Evolutionary conservation across 2,329 filamentous ascomycete genomes (phyloP).

Genomic region (Cordyceps fumosorosea): DNA sequence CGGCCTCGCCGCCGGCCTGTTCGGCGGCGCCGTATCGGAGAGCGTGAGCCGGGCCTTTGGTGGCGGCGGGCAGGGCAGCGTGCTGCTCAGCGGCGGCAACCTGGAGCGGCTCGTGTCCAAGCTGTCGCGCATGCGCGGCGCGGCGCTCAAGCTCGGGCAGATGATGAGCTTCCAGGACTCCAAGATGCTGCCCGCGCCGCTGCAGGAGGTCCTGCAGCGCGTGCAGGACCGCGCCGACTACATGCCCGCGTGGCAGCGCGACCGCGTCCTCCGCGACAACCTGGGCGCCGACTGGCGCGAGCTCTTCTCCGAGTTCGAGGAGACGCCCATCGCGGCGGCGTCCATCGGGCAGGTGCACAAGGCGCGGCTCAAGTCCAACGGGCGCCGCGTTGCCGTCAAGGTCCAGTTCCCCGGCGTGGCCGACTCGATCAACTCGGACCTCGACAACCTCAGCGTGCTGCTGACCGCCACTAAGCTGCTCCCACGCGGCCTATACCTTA

Average conservation of each 20-base stretch:
- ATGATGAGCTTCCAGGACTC: constrained; percentile 98
- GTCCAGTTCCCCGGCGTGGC: constrained; percentile 96
- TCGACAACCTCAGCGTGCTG: constrained; percentile 87
- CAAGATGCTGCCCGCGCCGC: constrained; percentile 82
- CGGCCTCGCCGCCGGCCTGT: constrained; percentile 89
- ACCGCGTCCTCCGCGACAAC: constrained; percentile 73
- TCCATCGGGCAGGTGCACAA: constrained; percentile 96
- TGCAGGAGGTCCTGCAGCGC: constrained; percentile 84
- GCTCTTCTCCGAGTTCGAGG: constrained; percentile 77
- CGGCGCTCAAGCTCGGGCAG: constrained; percentile 93
- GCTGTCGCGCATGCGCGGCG: constrained; percentile 91
- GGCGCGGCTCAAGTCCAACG: constrained; percentile 69
- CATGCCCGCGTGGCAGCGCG: constrained; percentile 90
- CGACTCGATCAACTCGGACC: constrained; percentile 90
- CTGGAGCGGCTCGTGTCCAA: constrained; percentile 91
- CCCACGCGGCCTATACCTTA: constrained; percentile 85
- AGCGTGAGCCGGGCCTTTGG: constrained; percentile 74
- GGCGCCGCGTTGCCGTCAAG: constrained; percentile 81
- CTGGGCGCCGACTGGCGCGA: constrained; percentile 80
- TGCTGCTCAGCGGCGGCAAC: constrained; percentile 82
- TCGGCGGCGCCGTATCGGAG: constrained; percentile 84
- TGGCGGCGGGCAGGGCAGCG: constrained; percentile 59
- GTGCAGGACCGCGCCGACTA: constrained; percentile 97
- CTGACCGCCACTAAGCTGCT: constrained; percentile 85
- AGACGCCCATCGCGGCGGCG: constrained; percentile 86